These are phyloP conservation scores for Trichoderma koningii DNA, from an alignment of 2,329 filamentous ascomycete species.

Conservation along the genomic window DNA sequence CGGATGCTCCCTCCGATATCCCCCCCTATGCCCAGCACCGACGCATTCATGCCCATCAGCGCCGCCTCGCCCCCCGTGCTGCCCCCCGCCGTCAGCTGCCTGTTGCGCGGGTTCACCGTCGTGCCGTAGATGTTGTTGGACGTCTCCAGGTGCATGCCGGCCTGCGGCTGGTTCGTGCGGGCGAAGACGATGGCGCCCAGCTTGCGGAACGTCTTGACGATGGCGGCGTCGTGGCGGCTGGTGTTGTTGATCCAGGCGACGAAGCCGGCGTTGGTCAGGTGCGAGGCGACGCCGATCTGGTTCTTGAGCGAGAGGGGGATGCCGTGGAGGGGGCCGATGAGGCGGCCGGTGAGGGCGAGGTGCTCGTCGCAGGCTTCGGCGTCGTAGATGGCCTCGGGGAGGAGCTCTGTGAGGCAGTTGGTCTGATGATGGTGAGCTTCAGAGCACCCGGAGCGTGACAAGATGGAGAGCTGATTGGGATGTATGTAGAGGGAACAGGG, in stretches of 20 bases:
- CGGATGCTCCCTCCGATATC: constrained; percentile 48
- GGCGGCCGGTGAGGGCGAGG: constrained; percentile 15
- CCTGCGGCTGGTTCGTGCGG: constrained; percentile 19
- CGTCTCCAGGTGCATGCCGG: constrained; percentile 25
- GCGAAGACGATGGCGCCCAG: constrained; percentile 25
- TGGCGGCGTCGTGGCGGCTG: constrained; percentile 4
- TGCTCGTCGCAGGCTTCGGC: constrained; percentile 23
- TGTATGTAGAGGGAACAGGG: background rate
- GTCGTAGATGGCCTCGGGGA: constrained; percentile 22
- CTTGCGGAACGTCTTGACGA: constrained; percentile 21
- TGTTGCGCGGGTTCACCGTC: constrained; percentile 17
- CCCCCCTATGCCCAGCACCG: constrained; percentile 59
- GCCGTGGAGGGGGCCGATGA: constrained; percentile 25
- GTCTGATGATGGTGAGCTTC: background rate
- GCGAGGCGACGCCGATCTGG: constrained; percentile 2
- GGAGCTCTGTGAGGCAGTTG: constrained; percentile 25
- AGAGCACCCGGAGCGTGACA: background rate
- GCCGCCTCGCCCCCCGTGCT: constrained; percentile 60
- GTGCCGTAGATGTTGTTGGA: constrained; percentile 26
- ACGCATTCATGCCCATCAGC: constrained; percentile 57
- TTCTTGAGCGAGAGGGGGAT: constrained; percentile 25
- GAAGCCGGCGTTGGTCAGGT: constrained; percentile 20
- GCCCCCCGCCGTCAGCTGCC: constrained; percentile 21
- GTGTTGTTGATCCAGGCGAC: constrained; percentile 24
- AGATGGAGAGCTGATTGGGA: background rate